Evolutionary conservation across 2,329 filamentous ascomycete genomes (phyloP).

Genomic region (Zarea fungicola): DNA sequence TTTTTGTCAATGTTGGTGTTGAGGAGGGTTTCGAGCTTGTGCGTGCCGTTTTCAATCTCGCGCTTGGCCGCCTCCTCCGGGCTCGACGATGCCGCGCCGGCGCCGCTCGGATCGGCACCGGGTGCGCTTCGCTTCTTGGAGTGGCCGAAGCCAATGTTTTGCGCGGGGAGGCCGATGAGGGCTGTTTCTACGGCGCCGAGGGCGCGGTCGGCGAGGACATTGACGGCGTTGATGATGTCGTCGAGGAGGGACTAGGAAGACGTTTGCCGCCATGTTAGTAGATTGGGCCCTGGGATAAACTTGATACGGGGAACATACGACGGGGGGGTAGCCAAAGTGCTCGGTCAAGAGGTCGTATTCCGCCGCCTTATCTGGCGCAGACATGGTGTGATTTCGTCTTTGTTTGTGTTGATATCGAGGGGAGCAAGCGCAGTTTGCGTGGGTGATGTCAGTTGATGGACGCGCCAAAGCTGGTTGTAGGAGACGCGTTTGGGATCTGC

Average conservation of each 20-base stretch:
- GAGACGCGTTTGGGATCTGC: neutral
- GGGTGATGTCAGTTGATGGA: neutral
- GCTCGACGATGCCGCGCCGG: conserved; percentile 31
- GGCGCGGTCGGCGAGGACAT: conserved; percentile 85
- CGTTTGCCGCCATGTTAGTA: conserved; percentile 14
- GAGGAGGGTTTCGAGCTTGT: conserved; percentile 77
- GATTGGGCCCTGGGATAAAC: conserved; percentile 10
- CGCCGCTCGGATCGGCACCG: conserved; percentile 20
- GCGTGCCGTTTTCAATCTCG: conserved; percentile 85
- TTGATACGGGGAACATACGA: conserved; percentile 48
- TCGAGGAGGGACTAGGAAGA: conserved; percentile 76
- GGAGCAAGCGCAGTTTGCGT: neutral
- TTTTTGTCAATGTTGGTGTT: conserved; percentile 78
- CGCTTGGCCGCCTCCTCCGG: conserved; percentile 39
- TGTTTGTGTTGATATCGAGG: neutral
- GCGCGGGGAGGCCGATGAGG: conserved; percentile 67
- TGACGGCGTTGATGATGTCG: conserved; percentile 96
- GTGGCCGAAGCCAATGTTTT: conserved; percentile 71
- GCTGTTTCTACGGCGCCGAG: conserved; percentile 83
- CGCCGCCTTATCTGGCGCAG: conserved; percentile 35
- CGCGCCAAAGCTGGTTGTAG: neutral
- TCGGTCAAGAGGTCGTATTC: conserved; percentile 77
- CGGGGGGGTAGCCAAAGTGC: conserved; percentile 90
- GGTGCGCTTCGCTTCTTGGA: conserved; percentile 34
- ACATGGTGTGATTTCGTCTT: conserved; percentile 24